Percentiles rank a stretch among this genome's conserved stretches.
Evolutionary conservation across 768 basidiomycete species (phyloP).

Genomic region (Termitomyces sp.): DNA sequence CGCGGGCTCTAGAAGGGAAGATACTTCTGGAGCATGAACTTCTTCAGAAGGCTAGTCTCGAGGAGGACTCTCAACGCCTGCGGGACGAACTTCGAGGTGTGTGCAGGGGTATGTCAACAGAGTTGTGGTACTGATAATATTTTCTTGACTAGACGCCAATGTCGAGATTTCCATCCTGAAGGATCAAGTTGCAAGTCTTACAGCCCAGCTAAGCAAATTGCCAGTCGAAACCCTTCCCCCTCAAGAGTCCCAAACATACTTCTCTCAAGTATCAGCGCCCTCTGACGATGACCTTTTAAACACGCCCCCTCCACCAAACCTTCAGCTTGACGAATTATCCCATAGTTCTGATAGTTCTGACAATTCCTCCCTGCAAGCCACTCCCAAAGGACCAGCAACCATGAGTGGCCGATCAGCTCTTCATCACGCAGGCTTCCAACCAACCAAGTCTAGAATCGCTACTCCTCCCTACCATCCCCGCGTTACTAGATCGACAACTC

Average conservation of each 20-base stretch:
- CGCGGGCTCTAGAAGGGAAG: constrained; percentile 91
- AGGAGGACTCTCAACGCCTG: constrained; percentile 87
- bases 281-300: constrained; percentile 57
- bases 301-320: constrained; percentile 55
- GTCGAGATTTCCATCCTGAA: constrained; percentile 81
- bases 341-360: constrained; percentile 38
- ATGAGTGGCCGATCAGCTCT: constrained; percentile 41
- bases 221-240: constrained; percentile 24
- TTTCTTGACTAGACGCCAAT: constrained; percentile 59
- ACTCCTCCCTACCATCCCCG: constrained; percentile 38
- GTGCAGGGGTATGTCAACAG: constrained; percentile 9
- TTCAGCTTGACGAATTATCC: constrained; percentile 56
- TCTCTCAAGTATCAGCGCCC: constrained; percentile 23
- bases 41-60: constrained; percentile 82
- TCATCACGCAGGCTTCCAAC: constrained; percentile 47
- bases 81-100: constrained; percentile 92
- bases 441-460: constrained; percentile 38
- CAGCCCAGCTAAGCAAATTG: constrained; percentile 28
- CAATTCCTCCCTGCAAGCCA: constrained; percentile 33
- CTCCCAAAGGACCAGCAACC: constrained; percentile 34
- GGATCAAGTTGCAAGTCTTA: constrained; percentile 51
- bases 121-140: constrained; percentile 2
- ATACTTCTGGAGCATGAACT: constrained; percentile 96
- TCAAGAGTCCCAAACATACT: constrained; percentile 28
- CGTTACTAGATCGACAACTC: constrained; percentile 54